Conservation (phyloP, 192 early-diverging fungal species). For the Umbelopsis vinacea region DNA sequence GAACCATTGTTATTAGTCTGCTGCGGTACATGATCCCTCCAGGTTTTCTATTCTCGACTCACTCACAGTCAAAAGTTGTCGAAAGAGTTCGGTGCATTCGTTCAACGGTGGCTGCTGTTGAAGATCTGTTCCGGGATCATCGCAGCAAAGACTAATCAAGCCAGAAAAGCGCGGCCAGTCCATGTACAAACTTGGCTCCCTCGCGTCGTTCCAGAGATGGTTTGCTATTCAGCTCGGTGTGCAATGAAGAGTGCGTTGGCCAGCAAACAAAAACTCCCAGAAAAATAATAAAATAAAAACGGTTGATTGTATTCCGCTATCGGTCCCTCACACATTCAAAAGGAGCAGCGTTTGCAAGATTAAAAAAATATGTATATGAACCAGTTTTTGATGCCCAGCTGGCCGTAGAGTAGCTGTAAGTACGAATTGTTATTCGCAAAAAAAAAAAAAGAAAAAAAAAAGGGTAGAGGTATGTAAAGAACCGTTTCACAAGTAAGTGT, state of each 20-base stretch:
- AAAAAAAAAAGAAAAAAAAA: too few species aligned
- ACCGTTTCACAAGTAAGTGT: not conserved
- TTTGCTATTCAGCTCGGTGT: not conserved
- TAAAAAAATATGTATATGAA: too few species aligned
- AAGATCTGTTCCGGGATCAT: not conserved
- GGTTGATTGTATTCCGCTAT: too few species aligned
- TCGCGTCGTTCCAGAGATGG: not conserved
- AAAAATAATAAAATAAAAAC: too few species aligned
- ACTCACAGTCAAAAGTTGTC: not conserved
- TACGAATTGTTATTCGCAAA: too few species aligned
- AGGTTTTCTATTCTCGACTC: not conserved
- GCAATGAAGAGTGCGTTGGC: not conserved
- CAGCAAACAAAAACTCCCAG: not conserved
- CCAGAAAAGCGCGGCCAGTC: slow-evolving; percentile 14
- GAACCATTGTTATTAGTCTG: not conserved
- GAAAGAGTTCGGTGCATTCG: not conserved
- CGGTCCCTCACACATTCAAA: too few species aligned
- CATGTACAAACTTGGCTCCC: slow-evolving; percentile 2
- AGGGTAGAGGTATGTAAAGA: too few species aligned
- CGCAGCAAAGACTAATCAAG: slow-evolving; percentile 6
- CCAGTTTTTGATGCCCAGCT: too few species aligned
- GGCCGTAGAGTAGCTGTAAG: too few species aligned
- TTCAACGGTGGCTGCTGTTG: not conserved
- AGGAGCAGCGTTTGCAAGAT: too few species aligned
- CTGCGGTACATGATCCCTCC: too few species aligned